A percentile compares a stretch with the other conserved stretches of the same genome.
Evolutionary conservation across 768 basidiomycete genomes (phyloP).

Genomic region (Boletus reticulatus): DNA sequence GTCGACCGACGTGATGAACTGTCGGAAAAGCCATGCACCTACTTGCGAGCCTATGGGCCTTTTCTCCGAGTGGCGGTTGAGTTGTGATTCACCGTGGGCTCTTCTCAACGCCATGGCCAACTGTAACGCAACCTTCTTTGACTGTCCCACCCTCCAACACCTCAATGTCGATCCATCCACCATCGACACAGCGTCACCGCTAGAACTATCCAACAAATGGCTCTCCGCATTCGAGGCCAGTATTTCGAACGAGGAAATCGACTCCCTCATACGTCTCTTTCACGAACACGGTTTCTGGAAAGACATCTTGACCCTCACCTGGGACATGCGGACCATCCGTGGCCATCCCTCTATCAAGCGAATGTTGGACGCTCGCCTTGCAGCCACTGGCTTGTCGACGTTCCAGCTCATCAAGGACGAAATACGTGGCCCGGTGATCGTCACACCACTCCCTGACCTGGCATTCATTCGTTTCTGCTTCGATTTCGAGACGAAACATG

Average conservation of each 20-base stretch:
- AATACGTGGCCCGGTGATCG: conserved; percentile 31
- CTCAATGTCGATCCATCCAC: conserved; percentile 16
- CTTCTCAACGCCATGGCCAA: background rate
- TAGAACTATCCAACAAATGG: conserved; percentile 15
- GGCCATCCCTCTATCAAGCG: conserved; percentile 34
- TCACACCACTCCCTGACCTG: conserved; percentile 48
- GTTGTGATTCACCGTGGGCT: too few species aligned
- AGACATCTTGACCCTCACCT: conserved; percentile 52
- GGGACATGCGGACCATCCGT: conserved; percentile 50
- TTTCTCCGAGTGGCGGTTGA: too few species aligned
- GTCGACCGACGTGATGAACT: too few species aligned
- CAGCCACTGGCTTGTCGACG: conserved; percentile 13
- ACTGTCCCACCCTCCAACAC: conserved; percentile 20
- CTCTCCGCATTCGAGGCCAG: conserved; percentile 14
- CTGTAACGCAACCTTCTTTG: conserved; percentile 3
- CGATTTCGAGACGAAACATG: conserved; percentile 49
- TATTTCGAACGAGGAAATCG: background rate
- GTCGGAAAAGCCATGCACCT: too few species aligned
- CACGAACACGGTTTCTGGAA: conserved; percentile 41
- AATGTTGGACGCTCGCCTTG: conserved; percentile 39
- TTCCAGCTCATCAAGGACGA: conserved; percentile 21
- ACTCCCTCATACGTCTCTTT: conserved; percentile 13
- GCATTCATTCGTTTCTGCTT: conserved; percentile 58
- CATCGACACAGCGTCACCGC: conserved; percentile 8
- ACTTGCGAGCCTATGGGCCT: too few species aligned